Base-by-base conservation (phyloP, 2,329 filamentous ascomycete species). In the Trichoderma sp. region DNA sequence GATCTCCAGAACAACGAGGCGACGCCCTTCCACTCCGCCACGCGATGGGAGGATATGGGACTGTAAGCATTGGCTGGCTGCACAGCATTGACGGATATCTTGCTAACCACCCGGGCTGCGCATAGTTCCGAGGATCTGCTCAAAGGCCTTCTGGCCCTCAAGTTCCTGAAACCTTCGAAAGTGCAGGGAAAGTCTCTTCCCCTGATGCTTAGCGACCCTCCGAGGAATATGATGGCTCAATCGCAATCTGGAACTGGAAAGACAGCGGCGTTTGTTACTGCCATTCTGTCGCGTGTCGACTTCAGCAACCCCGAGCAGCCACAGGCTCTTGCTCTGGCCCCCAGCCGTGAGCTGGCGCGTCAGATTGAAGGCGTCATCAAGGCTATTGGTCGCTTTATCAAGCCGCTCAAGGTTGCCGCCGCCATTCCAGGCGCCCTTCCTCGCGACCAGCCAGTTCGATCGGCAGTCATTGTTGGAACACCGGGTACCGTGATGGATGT, bases 191-290 rank as follows among this genome's bases (percentile, higher is more conserved):
- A 90, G 71, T 95, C 95, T 1, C 85, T 99, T 19, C 95, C 95
- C 30, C 84, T 99, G 63, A 90, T 99, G 74, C 85, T 99, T 68
- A 81, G 85, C 71, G 83, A 97, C 74, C 94, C 95, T n/a, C 90
- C 94, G 0, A 84, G 85, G 69, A 98, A 98, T 78, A 90, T 99
- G 85, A 94, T 99, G 74, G 95, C 93, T 3, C 95, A 99, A 79
- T 99, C 95, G n/a, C 95, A 99, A 78, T 99, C 95, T 2, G 95
- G 95, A 71, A 99, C 95, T 21, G 95, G 95, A 74, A 99, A 99
- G 83, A 99, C 95, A 0, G 95, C 93, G 21, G 95, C 95, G 24
- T 99, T 99, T 77, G 91, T 95, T 52, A 89, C 97, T 68, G 96
- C 96, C 67, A 90, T 96, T 67, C 85, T 99, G 47, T 91, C 91